Base-by-base conservation (phyloP, 2,329 filamentous ascomycete species). In the Paecilomyces dactylethromorphus region DNA sequence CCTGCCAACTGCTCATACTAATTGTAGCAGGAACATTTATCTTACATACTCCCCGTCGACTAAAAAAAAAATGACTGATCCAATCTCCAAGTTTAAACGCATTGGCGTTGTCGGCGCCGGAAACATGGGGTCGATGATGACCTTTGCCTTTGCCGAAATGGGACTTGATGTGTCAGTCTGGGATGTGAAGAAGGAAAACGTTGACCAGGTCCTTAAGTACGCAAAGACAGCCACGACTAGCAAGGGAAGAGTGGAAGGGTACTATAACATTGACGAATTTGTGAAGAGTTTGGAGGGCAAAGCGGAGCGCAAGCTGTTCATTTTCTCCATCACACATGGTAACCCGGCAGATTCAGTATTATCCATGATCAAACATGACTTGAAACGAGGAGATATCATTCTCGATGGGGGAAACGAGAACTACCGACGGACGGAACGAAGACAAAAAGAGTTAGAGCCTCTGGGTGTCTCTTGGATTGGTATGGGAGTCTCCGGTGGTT, bases 321-420 rank as follows among this genome's bases (percentile, higher is more conserved):
- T 76, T 31, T 76, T 76, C 59, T 75, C 74, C 6, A 72, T 76
- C 55, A 76, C 74, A 5, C 74, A 76, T 53, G 74, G 74, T 8
- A 59, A 67, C 3, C 72, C 74, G 0, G 74, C 74, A 1, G 74
- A 76, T 56, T 70, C 67, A 0, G 71, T 74, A 3, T 59, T 76
- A 24, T 60, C 53, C 15, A 67, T 68, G 65, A 69, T 85, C 29
- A 76, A 79, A 63, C 76, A 78, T 1, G 76, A 83, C 60, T 74
- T 90, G 3, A 77, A 80, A 18, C 76, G 76, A 52, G 84, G 83
- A 13, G 87, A 90, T 67, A 84, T 90, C 56, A 84, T 90, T 57
- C 78, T 90, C 32, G 87, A 90, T 66, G 85, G 84, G 10, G 84
- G 84, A 0, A 90, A 90, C 65, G 87, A 90, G 71, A 79, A 87